Base-by-base conservation (phyloP, 371 early-diverging fungal species). In the Rhizomucor miehei region DNA sequence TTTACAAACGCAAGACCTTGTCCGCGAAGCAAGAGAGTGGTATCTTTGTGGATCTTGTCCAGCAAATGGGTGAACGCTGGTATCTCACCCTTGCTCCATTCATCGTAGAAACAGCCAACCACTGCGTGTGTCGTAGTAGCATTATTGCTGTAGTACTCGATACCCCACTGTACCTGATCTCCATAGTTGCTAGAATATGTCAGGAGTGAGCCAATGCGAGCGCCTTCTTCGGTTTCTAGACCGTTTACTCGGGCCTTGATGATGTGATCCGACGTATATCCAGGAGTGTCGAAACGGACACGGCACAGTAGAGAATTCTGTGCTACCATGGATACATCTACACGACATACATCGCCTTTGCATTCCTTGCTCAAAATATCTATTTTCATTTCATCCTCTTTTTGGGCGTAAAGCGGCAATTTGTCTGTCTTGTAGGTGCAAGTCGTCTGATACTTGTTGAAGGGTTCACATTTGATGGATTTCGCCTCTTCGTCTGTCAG, bases 261-360 rank as follows among this genome's bases (percentile, higher is more conserved):
- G 9, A 71, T 45, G 4, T 29, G 25, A 34, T 23, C 19, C 0
- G 21, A 10, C 39, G 34, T 48, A 35, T 14, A 25, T 6, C 44
- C 47, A n/a, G 20, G 38, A n/a, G 47, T 44, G 43, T 73, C 62
- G 14, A 73, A 63, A 6, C 41, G 20, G 19, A 69, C 43, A 19
- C 74, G 57, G 29, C 77, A 82, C 51, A 70, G 54, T 16, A 58
- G 54, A 48, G 65, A 77, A 64, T 76, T 70, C 52, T 76, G 56
- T 11, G 71, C 50, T 2, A 49, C 39, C 17, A 56, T 69, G 2
- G 53, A 52, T 12, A 52, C 65, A n/a, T 65, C 44, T 0, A 60
- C 51, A 14, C 48, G 40, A 24, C 72, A 71, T 0, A 38, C 19
- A 0, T 38, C 48, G 6, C 57, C 55, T 6, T 51, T 36, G 45